phyloP scores from a whole-genome alignment of 2,329 filamentous ascomycete genomes.

The Fusarium pseudonygamai region DNA sequence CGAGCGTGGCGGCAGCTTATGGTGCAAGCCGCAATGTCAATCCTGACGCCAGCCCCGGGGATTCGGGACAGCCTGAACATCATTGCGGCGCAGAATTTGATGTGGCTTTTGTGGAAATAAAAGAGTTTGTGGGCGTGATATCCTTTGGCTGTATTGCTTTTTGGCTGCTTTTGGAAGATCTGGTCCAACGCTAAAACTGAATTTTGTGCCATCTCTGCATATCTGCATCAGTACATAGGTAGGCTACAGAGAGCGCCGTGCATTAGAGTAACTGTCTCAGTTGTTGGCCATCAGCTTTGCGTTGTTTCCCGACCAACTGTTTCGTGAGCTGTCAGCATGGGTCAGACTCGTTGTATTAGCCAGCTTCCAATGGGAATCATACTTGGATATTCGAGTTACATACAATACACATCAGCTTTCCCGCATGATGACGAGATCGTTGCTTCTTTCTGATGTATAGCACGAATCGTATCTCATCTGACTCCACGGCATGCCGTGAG shows the following conservation, averaged over 20 bases:
- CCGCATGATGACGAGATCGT: not conserved
- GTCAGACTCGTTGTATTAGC: not conserved
- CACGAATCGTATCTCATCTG: not conserved
- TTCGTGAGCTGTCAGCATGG: not conserved
- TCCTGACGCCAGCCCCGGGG: conserved; percentile 35
- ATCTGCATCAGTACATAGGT: not conserved
- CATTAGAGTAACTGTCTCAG: not conserved
- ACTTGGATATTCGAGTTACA: not conserved
- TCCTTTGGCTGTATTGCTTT: conserved; percentile 14
- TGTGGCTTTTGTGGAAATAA: not conserved
- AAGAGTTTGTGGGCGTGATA: conserved; percentile 35
- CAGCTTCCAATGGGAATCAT: not conserved
- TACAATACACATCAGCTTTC: not conserved
- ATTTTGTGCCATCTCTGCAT: not conserved
- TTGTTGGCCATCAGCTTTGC: not conserved
- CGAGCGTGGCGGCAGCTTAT: conserved; percentile 26
- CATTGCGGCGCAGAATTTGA: not conserved
- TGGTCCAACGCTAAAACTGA: not conserved
- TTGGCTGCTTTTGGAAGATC: conserved; percentile 1
- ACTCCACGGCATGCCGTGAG: not conserved
- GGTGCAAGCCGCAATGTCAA: conserved; percentile 28
- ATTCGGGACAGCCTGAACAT: conserved; percentile 15
- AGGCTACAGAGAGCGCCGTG: not conserved
- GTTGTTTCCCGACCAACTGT: not conserved
- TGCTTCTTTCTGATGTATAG: not conserved